These are phyloP conservation scores for Cercospora sp. DNA, from an alignment of 2,329 filamentous ascomycete genomes.

Conservation along the genomic window DNA sequence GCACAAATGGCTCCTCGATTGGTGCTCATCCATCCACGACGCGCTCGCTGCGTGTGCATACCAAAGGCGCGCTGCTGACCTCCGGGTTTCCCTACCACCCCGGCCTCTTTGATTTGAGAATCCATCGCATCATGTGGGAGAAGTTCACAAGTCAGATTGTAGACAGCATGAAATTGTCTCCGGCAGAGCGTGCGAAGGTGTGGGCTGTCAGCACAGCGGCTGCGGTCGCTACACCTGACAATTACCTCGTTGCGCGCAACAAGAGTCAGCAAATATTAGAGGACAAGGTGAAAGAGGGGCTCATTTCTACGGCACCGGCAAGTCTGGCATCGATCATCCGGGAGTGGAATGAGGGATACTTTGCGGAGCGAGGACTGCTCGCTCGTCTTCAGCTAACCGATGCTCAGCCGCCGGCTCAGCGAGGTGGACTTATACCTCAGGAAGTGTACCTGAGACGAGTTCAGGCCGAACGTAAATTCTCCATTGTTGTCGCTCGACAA, in stretches of 20 bases:
- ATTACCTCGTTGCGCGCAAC: constrained; percentile 18
- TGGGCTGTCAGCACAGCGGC: constrained; percentile 25
- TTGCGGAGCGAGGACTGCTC: constrained; percentile 26
- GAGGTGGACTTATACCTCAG: constrained; percentile 21
- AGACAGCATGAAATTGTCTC: constrained; percentile 22
- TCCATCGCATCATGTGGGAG: constrained; percentile 31
- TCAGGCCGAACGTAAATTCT: constrained; percentile 30
- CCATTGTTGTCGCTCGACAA: constrained; percentile 28
- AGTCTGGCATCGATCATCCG: constrained; percentile 27
- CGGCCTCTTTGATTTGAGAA: constrained; percentile 28
- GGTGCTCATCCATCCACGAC: constrained; percentile 2
- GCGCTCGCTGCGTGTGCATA: constrained; percentile 22
- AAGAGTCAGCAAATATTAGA: constrained; percentile 26
- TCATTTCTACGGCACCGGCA: constrained; percentile 21
- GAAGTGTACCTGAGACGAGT: constrained; percentile 21
- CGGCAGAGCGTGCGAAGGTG: constrained; percentile 27
- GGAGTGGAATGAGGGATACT: constrained; percentile 32
- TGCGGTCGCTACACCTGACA: constrained; percentile 14
- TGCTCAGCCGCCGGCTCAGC: constrained; percentile 19
- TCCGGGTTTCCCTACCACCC: constrained; percentile 31
- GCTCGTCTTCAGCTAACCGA: constrained; percentile 29
- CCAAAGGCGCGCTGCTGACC: constrained; percentile 27
- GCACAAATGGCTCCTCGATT: not conserved
- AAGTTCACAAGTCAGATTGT: constrained; percentile 28
- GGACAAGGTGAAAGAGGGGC: constrained; percentile 27